phyloP scores from a whole-genome alignment of 2,329 filamentous ascomycete genomes.

The Aspergillus amoenus region DNA sequence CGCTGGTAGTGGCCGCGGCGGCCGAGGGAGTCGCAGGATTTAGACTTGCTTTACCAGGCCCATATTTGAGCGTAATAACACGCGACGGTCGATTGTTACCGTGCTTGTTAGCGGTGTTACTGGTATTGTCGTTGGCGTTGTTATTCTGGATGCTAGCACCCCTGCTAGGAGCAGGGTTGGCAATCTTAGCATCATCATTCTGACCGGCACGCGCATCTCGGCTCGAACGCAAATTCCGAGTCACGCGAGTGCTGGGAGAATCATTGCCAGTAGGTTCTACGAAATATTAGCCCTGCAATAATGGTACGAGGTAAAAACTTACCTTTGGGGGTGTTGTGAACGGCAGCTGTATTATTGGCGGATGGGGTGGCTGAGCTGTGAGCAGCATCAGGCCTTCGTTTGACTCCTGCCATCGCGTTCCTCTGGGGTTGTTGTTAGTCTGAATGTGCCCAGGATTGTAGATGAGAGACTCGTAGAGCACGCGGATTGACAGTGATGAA shows the following conservation, averaged over 20 bases:
- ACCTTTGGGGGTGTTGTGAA: constrained; percentile 23
- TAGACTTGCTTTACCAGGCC: constrained; percentile 14
- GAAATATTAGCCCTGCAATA: constrained; percentile 9
- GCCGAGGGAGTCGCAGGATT: constrained; percentile 5
- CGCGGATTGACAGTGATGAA: neutral
- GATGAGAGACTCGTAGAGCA: neutral
- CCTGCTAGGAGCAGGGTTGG: constrained; percentile 5
- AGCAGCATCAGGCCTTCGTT: constrained; percentile 32
- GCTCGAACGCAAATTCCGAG: constrained; percentile 24
- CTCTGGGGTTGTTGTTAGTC: constrained; percentile 17
- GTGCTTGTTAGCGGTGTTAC: constrained; percentile 8
- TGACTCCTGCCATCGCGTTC: constrained; percentile 38
- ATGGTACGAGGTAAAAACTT: constrained; percentile 11
- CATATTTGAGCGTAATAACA: constrained; percentile 24
- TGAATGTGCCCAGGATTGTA: neutral
- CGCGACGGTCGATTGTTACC: constrained; percentile 20
- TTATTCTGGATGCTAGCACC: constrained; percentile 14
- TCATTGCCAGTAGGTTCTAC: constrained; percentile 19
- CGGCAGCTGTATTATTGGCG: constrained; percentile 17
- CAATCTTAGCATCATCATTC: constrained; percentile 14
- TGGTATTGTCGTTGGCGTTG: neutral
- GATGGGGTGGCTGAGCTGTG: constrained; percentile 19
- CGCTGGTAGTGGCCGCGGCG: constrained; percentile 4
- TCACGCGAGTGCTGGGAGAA: constrained; percentile 20
- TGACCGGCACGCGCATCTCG: constrained; percentile 23